Conservation (phyloP, 1,284 basidiomycete species). For the Ganoderma sp. region DNA sequence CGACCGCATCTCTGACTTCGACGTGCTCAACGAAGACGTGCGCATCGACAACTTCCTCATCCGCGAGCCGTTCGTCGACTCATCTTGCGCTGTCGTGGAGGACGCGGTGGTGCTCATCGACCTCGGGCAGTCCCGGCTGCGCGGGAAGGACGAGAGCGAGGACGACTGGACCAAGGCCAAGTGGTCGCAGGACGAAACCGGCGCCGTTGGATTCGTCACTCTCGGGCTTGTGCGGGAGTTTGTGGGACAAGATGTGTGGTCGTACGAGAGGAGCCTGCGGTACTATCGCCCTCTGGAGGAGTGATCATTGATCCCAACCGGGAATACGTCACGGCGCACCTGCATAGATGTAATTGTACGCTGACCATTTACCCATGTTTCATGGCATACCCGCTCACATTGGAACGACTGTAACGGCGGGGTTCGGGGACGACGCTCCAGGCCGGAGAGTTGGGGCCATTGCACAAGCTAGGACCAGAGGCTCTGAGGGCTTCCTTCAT, state of each 20-base stretch:
- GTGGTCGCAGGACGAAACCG: conserved; percentile 16
- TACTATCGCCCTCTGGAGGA: conserved; percentile 11
- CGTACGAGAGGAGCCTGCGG: conserved; percentile 8
- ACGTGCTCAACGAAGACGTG: conserved; percentile 22
- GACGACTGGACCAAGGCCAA: conserved; percentile 12
- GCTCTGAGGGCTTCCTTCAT: background rate
- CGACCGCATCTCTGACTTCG: conserved; percentile 18
- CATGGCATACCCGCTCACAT: background rate
- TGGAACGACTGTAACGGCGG: background rate
- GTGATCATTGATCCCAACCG: background rate
- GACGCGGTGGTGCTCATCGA: conserved; percentile 16
- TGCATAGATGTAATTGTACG: background rate
- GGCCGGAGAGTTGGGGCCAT: background rate
- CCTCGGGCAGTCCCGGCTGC: conserved; percentile 16
- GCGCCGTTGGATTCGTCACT: conserved; percentile 5
- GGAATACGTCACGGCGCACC: background rate
- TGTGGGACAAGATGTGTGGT: conserved; percentile 10
- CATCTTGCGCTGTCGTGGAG: background rate
- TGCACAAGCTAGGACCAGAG: background rate
- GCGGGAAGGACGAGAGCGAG: conserved; percentile 14
- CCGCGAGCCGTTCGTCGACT: conserved; percentile 10
- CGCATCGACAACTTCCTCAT: conserved; percentile 23
- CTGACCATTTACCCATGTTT: background rate
- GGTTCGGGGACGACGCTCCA: background rate
- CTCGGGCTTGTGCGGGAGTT: conserved; percentile 11